Base-by-base conservation (phyloP, 345 rosid species). In the Cochlearia excelsa region DNA sequence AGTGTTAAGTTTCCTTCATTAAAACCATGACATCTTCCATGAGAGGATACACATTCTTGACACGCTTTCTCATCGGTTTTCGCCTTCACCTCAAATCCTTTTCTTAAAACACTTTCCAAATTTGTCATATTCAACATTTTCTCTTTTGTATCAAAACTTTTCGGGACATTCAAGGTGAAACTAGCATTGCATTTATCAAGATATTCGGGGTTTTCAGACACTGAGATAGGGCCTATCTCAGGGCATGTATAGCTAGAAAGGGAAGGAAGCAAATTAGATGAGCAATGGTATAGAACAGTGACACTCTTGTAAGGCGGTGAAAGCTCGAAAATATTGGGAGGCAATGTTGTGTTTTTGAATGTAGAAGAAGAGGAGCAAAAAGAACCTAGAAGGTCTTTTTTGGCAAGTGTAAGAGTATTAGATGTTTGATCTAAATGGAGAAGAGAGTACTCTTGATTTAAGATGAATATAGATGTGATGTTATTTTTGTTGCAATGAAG, bases 401-500 rank as follows among this genome's bases (percentile, higher is more conserved):
- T 69, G 5, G 63, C 67, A 43, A 81, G 65, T 11, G 6, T 59
- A 7, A 81, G 34, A 35, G 2, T 43, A 10, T 37, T 37, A 1
- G 3, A 26, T 0, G 34, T 16, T 0, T 2, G 2, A 5, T 42
- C 0, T 8, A 74, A 10, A 0, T 50, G 16, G 5, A 69, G 6
- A 33, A 84, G 82, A 3, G 3, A 6, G 39, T 70, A 78, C 4
- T 0, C 1, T 4, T 71, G 41, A 2, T 4, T 9, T 0, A 7
- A 28, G 34, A 82, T 52, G 6, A 2, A 1, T 7, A 78, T 34
- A 4, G n/a, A 54, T 10, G 80, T 1, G 0, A 0, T 39, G 8
- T 1, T 38, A 6, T 47, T 31, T 4, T 23, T 52, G 6, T 46
- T 42, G 62, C 84, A 81, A 1, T 1, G 1, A 28, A 84, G 80